These are phyloP conservation scores for Fusarium penzigii DNA, from an alignment of 2,329 filamentous ascomycete genomes.

Conservation along the genomic window DNA sequence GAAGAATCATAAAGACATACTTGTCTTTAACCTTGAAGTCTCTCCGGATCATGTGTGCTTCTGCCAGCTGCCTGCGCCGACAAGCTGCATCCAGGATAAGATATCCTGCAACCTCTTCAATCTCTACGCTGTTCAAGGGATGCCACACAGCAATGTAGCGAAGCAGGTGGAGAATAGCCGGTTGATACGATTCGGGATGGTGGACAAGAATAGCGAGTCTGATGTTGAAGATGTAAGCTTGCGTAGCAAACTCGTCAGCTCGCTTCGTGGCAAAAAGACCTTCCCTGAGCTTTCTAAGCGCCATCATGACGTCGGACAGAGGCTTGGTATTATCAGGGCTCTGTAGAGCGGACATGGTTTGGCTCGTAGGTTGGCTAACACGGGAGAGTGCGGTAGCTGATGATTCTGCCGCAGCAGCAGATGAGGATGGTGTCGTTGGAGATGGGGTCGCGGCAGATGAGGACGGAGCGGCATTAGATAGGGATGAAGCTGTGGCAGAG, in stretches of 20 bases:
- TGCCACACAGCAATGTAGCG: conserved; percentile 67
- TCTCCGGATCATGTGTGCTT: conserved; percentile 69
- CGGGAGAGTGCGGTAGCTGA: too few relatives aligned
- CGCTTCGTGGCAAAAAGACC: conserved; percentile 79
- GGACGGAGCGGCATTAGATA: not conserved
- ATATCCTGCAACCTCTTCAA: conserved; percentile 79
- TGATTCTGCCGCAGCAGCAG: conserved; percentile 9
- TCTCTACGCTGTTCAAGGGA: conserved; percentile 69
- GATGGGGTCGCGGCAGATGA: not conserved
- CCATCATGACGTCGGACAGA: conserved; percentile 74
- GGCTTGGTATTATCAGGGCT: conserved; percentile 54
- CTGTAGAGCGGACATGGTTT: conserved; percentile 17
- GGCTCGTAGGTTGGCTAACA: too few relatives aligned
- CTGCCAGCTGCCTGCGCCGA: conserved; percentile 71
- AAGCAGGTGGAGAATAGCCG: conserved; percentile 79
- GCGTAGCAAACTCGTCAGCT: conserved; percentile 78
- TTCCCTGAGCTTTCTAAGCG: conserved; percentile 90
- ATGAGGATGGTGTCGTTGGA: not conserved
- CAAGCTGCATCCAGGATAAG: conserved; percentile 87
- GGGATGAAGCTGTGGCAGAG: conserved; percentile 4
- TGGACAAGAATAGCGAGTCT: conserved; percentile 78
- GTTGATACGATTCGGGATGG: conserved; percentile 86
- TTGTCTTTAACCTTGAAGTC: conserved; percentile 63
- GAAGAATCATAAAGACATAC: conserved; percentile 69
- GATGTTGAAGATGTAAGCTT: conserved; percentile 89